Evolutionary conservation across 768 basidiomycete species (phyloP), one percentile per base, ranked within the genome.

Genomic region (Termitomyces heimii): DNA sequence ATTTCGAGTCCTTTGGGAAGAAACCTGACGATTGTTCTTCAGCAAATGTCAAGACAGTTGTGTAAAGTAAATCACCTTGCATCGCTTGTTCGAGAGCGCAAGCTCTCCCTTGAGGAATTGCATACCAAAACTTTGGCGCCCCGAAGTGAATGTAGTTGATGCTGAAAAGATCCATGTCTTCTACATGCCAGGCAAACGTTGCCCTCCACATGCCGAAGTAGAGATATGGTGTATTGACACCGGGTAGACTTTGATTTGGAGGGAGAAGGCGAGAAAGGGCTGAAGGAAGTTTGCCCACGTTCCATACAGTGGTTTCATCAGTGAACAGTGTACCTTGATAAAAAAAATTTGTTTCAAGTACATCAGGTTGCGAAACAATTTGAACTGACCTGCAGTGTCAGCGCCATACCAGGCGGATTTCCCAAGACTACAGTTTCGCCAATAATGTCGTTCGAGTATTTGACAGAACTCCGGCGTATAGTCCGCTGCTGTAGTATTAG

Each of bases 201-300:
- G 96, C 96, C 51, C 94, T 80, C 97, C 97, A 99, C 95, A 98
- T 98, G 61, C 97, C 97, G 68, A 95, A 98, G 71, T 98, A 98
- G 2, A 98, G 82, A 69, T 98, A 98, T 0, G 96, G 96, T 3
- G 94, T 88, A 67, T 98, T 98, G 48, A 99, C 97, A 9, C 97
- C 97, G 0, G 96, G 95, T 28, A 99, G 75, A 40, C 86, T 82
- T 53, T 86, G 82, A 39, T 77, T 78, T 13, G 82, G 67, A 0
- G 89, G 90, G 0, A 93, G 73, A 28, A 97, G 75, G 4, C 94
- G 85, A 10, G 88, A 85, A 24, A 99, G 82, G 2, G 92, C 80
- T 39, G 95, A 97, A 31, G 88, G 88, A 12, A 99, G 82, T 68
- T 85, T 80, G 0, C 88, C 94, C n/a, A 98, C 95, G 67, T 99